Evolutionary conservation across 495 filamentous ascomycete genomes (phyloP).

Genomic region (Daldinia grandis): DNA sequence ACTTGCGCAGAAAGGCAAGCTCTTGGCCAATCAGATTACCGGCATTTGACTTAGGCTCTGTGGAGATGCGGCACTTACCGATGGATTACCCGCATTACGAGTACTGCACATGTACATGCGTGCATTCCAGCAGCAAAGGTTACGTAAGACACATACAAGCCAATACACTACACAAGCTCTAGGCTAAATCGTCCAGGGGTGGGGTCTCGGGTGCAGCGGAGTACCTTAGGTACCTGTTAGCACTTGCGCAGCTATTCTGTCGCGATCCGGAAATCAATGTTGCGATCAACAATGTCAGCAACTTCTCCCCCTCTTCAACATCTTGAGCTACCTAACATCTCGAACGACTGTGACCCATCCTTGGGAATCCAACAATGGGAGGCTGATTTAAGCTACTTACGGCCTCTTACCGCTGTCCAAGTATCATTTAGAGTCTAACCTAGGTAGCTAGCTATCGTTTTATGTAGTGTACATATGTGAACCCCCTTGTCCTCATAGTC

Average conservation of each 20-base stretch:
- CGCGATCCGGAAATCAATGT: constrained; percentile 2
- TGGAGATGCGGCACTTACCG: not conserved
- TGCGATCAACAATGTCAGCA: constrained; percentile 25
- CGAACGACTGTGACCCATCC: not conserved
- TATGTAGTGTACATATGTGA: no score
- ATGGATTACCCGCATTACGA: not conserved
- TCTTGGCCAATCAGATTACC: not conserved
- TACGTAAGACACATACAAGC: not conserved
- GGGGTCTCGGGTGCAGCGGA: not conserved
- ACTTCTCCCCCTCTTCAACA: not conserved
- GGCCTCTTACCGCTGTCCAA: not conserved
- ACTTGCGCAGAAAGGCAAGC: not conserved
- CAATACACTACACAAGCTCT: not conserved
- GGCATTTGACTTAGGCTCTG: not conserved
- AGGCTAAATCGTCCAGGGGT: not conserved
- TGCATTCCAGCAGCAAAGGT: not conserved
- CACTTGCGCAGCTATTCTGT: not conserved
- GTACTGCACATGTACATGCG: not conserved
- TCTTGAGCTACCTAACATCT: not conserved
- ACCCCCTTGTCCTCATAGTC: constrained; percentile 20
- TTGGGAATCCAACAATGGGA: not conserved
- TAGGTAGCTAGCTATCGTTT: constrained; percentile 4
- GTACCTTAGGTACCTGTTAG: not conserved
- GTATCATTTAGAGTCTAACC: constrained; percentile 10
- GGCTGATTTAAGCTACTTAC: not conserved